Base-by-base conservation (phyloP, 1,284 basidiomycete species). In the Pseudozyma sp. region DNA sequence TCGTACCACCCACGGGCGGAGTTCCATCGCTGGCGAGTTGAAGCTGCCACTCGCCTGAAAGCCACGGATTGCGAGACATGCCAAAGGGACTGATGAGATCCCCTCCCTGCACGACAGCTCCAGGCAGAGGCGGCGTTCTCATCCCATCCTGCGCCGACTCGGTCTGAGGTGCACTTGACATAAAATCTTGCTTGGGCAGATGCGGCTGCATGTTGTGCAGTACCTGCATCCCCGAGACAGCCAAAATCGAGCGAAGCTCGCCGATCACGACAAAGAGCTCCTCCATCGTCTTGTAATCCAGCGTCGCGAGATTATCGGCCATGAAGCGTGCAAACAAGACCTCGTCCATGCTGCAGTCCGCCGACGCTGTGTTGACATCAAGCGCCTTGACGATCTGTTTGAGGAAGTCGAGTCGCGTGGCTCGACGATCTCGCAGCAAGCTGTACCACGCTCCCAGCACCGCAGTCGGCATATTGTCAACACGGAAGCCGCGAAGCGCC, bases 261-360 rank as follows among this genome's bases (percentile, higher is more conserved):
- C 91, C 91, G 78, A 97, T 89, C 17, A 98, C 90, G 0, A 91
- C 89, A 61, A 98, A 87, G 4, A 92, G 90, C 86, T 99, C 97
- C 83, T 99, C 97, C 80, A 92, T 90, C 0, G 92, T 92, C 86
- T 94, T 97, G 87, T 95, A 98, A 50, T 97, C 94, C 62, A 99
- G 89, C 1, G 90, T 87, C 0, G 94, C 89, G 62, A 99, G 90
- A 81, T 97, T 97, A 84, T 99, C 97, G 0, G 93, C 92, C 87
- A 98, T 91, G 85, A 93, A 99, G 48, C 94, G 90, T 0, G 89
- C 89, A 77, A 98, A 93, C 33, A 91, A 89, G 6, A 83, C 73
- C 35, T 75, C 68, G 19, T 68, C 53, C 52, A 66, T 57, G n/a
- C 57, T 49, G 58, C 49, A 64, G 16, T 44, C 56, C 17, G 49